These are phyloP conservation scores for Fusarium neocosmosporiellum DNA, from an alignment of 2,329 filamentous ascomycete species.

Conservation along the genomic window DNA sequence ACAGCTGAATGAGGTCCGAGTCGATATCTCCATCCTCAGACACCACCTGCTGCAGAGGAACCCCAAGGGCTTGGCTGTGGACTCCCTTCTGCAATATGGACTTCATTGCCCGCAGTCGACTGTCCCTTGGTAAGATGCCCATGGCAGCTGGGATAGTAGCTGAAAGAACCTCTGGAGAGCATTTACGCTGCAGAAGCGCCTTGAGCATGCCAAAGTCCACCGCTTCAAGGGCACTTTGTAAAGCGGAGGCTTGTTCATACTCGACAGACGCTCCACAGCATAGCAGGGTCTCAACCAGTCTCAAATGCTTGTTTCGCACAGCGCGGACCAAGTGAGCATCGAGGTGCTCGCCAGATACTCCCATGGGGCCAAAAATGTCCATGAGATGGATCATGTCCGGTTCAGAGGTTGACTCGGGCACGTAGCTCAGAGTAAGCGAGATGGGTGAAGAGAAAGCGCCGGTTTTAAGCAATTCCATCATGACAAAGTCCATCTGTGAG, in stretches of 20 bases:
- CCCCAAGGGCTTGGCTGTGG: not conserved
- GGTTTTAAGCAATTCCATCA: not conserved
- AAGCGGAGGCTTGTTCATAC: slow-evolving; percentile 2
- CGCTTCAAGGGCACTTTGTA: not conserved
- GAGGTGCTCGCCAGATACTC: not conserved
- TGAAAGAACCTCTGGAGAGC: slow-evolving; percentile 1
- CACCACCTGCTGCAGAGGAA: not conserved
- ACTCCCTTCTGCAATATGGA: slow-evolving; percentile 8
- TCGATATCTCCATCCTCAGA: not conserved
- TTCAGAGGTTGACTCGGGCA: not conserved
- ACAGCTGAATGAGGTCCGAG: not conserved
- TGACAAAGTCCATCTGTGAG: not conserved
- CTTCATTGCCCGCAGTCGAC: not conserved
- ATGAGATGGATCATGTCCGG: not conserved
- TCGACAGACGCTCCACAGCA: slow-evolving; percentile 11
- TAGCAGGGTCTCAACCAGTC: not conserved
- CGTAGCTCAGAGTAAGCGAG: not conserved
- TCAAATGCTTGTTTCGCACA: not conserved
- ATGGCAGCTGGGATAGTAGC: not conserved
- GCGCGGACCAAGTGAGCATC: slow-evolving; percentile 1
- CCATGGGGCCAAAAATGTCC: slow-evolving; percentile 5
- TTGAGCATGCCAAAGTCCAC: not conserved
- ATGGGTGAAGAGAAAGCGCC: not conserved
- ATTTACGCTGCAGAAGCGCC: not conserved
- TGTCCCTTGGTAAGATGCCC: not conserved